A percentile compares a stretch with the other conserved stretches of the same genome.
These are phyloP conservation scores for Cryptosporidium xiaoi DNA, from an alignment of 169 alveolate species.

Conservation along the genomic window DNA sequence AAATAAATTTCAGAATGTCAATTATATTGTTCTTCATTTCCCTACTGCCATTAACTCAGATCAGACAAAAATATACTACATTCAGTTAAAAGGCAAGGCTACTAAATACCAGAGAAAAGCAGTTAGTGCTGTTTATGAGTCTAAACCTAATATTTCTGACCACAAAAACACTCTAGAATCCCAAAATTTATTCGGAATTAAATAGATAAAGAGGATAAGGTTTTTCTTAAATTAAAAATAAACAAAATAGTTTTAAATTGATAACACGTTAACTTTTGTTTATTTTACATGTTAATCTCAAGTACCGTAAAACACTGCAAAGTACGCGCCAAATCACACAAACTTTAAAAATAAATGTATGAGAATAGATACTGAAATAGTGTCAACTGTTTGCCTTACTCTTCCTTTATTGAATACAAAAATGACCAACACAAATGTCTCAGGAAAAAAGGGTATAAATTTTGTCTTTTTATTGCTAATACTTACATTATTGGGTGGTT, in stretches of 20 bases:
- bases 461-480: no score
- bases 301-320: not conserved
- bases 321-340: no score
- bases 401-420: no score
- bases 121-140: constrained; percentile 78
- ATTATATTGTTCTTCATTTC: constrained; percentile 78
- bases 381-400: no score
- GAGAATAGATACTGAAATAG: not conserved
- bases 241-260: not conserved
- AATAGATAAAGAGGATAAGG: not conserved
- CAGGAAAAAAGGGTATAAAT: no score
- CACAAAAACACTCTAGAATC: constrained; percentile 47
- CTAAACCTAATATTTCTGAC: constrained; percentile 67
- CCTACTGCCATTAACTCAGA: constrained; percentile 80
- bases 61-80: constrained; percentile 78
- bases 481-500: no score
- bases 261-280: not conserved
- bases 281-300: not conserved
- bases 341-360: not conserved
- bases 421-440: no score
- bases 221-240: not conserved
- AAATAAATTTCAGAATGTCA: constrained; percentile 80
- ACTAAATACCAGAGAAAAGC: constrained; percentile 81
- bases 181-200: constrained; percentile 3
- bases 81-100: constrained; percentile 81